Percentiles rank a stretch among this genome's conserved stretches.
Evolutionary conservation across 768 basidiomycete genomes (phyloP).

Genomic region (Tremella mesenterica): DNA sequence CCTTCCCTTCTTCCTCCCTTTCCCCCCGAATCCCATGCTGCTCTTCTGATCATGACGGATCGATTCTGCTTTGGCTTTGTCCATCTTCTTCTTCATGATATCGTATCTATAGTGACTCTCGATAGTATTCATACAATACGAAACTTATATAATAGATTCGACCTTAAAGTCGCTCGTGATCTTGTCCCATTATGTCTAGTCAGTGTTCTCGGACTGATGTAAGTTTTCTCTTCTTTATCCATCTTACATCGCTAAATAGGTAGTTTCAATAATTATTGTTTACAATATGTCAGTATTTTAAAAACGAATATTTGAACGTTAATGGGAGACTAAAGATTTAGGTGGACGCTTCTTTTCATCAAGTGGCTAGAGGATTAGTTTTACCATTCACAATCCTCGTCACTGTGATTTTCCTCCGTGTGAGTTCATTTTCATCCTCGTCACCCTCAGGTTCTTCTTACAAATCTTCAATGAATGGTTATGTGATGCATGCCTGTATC

Average conservation of each 20-base stretch:
- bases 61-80: background rate
- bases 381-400: conserved; percentile 86
- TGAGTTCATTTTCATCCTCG: conserved; percentile 39
- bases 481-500: too few relatives aligned
- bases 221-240: conserved; percentile 18
- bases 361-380: conserved; percentile 86
- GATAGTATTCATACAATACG: too few relatives aligned
- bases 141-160: conserved; percentile 52
- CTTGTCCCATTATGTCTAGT: conserved; percentile 65
- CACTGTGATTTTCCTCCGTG: conserved; percentile 67
- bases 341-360: conserved; percentile 44
- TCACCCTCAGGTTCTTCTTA: background rate
- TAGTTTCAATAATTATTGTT: conserved; percentile 80
- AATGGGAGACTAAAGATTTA: too few relatives aligned
- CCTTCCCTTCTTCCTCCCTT: background rate
- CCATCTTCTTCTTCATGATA: background rate
- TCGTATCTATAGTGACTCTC: too few relatives aligned
- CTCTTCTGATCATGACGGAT: background rate
- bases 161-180: conserved; percentile 59
- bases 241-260: background rate
- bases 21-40: background rate
- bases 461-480: background rate
- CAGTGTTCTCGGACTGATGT: conserved; percentile 79
- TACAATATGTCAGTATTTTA: conserved; percentile 90
- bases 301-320: too few relatives aligned